Base-by-base conservation (phyloP, 352 stramenopile genomes). In the Albugo laibachii region DNA sequence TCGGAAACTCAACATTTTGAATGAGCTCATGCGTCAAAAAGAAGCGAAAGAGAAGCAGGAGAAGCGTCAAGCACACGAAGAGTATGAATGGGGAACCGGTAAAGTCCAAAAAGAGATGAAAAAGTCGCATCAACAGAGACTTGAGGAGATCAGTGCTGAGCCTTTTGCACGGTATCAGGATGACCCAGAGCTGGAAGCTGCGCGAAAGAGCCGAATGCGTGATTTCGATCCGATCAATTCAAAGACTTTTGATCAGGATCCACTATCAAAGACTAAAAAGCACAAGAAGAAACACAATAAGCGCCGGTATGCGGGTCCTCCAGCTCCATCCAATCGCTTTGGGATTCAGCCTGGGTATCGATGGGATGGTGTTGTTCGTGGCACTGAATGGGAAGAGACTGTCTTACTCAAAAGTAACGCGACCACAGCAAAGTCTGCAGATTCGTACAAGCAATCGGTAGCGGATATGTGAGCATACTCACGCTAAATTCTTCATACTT, bases 361-460 rank as follows among this genome's bases (percentile, higher is more conserved):
- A n/a, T 99, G 95, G 95, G 94, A 99, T 62, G 95, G 93, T 24
- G 80, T 97, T 41, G 93, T 98, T 55, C 76, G 94, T 13, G 84
- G 94, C 21, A 98, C 94, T 49, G 89, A 83, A 19, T 99, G 94
- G 73, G 95, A 98, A 52, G 81, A 95, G 47, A 93, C 88, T 58
- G 62, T 97, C 0, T 66, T 97, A 58, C 67, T 83, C 50, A 65
- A 65, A n/a, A 60, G 76, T 51, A 91, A 86, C 53, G 62, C 62
- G 1, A 65, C 67, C 31, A 54, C 63, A 31, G 77, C 77, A 4
- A 48, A 58, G 0, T 78, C 58, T 43, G 74, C 84, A 50, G 74
- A 91, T 46, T 67, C 73, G 24, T 91, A 91, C 61, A 68, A 70
- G 39, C 84, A 82, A 40, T 72, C 74, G 16, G 71, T 84, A 21